Evolutionary conservation across 176 grass and related monocot genomes (phyloP).

Genomic region (barley (Hordeum vulgare)): DNA sequence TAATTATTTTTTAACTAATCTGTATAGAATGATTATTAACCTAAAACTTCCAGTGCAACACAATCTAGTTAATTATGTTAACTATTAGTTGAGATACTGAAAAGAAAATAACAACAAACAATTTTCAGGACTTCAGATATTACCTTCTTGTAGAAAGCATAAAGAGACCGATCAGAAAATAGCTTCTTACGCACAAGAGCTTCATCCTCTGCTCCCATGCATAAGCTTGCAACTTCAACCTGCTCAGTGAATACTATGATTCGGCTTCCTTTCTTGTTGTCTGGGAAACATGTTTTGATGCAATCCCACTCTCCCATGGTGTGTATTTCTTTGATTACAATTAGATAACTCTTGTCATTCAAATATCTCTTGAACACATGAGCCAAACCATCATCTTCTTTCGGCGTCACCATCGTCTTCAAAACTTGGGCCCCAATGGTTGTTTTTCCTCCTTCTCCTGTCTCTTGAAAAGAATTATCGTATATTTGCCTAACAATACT

Average conservation of each 20-base stretch:
- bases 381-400: neutral
- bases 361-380: neutral
- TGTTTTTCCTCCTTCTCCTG: no score
- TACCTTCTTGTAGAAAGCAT: no score
- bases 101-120: no score
- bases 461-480: neutral
- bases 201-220: neutral
- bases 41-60: no score
- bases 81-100: no score
- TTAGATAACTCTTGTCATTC: neutral
- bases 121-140: no score
- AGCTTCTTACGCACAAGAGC: neutral
- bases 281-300: neutral
- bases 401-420: neutral
- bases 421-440: neutral
- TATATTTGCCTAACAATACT: neutral
- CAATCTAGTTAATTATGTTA: no score
- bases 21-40: no score
- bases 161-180: no score
- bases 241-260: neutral
- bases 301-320: neutral
- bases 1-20: no score
- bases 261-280: neutral
- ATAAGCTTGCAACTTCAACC: neutral
- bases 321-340: neutral